A percentile compares a stretch with the other conserved stretches of the same genome.
phyloP scores from a whole-genome alignment of 805 yeast species.

The Lipomyces orientalis region DNA sequence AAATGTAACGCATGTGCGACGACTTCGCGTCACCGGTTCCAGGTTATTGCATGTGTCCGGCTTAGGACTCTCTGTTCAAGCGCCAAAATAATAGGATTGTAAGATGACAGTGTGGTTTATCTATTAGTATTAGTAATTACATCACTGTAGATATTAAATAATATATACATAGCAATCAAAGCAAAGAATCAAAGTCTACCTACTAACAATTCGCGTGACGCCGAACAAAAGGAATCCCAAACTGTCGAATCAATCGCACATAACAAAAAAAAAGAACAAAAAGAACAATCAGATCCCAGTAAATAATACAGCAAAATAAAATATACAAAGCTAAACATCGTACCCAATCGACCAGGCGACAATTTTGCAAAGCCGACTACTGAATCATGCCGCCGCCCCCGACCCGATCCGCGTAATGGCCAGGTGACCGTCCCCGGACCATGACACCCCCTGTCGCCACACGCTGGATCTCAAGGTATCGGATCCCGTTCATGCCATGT shows the following conservation, averaged over 20 bases:
- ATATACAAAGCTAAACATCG: not conserved
- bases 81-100: no score
- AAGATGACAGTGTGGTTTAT: no score
- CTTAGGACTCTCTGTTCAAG: no score
- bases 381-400: slow-evolving; percentile 8
- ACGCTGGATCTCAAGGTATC: slow-evolving; percentile 27
- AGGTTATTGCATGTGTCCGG: no score
- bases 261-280: not conserved
- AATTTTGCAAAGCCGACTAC: not conserved
- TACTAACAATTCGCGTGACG: no score
- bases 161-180: not conserved
- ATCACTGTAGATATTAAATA: not conserved
- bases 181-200: not conserved
- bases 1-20: no score
- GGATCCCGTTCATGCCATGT: slow-evolving; percentile 50
- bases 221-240: no score
- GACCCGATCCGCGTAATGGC: slow-evolving; percentile 26
- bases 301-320: not conserved
- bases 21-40: no score
- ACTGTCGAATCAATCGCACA: not conserved
- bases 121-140: not conserved
- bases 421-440: slow-evolving; percentile 37
- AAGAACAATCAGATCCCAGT: slow-evolving; percentile 9
- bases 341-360: not conserved
- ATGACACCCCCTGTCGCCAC: slow-evolving; percentile 30